A percentile compares a stretch with the other conserved stretches of the same genome.
phyloP scores from a whole-genome alignment of 2,329 filamentous ascomycete genomes.

The Paracorniculantispora psalliotae region DNA sequence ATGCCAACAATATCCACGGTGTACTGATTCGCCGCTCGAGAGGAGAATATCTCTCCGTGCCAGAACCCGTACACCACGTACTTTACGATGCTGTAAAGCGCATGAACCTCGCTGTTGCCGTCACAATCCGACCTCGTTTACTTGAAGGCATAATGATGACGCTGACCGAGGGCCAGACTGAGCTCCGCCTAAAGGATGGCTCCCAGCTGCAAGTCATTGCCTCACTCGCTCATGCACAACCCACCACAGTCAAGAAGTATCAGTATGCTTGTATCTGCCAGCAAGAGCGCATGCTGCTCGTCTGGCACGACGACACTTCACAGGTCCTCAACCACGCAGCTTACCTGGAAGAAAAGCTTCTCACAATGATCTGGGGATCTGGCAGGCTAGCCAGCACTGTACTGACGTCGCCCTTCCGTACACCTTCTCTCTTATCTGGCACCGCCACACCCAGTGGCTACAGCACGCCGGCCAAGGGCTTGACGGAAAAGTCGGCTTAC shows the following conservation, averaged over 20 bases:
- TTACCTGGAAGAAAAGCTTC: constrained; percentile 28
- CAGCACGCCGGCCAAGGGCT: not conserved
- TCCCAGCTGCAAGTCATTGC: constrained; percentile 42
- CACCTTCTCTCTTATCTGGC: not conserved
- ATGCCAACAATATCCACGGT: constrained; percentile 25
- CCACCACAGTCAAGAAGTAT: constrained; percentile 36
- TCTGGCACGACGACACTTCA: constrained; percentile 39
- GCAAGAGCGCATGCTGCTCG: constrained; percentile 35
- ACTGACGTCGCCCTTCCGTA: not conserved
- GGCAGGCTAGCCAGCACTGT: not conserved
- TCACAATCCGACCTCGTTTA: constrained; percentile 45
- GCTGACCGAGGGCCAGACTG: constrained; percentile 35
- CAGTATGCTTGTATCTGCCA: constrained; percentile 39
- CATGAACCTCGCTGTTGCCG: constrained; percentile 41
- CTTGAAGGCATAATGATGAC: constrained; percentile 40
- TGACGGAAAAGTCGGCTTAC: constrained; percentile 17
- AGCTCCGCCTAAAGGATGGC: constrained; percentile 37
- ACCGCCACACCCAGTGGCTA: constrained; percentile 6
- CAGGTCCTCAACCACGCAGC: constrained; percentile 35
- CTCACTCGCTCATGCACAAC: constrained; percentile 33
- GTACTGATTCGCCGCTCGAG: constrained; percentile 35
- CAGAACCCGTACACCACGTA: constrained; percentile 31
- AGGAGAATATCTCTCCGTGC: constrained; percentile 37
- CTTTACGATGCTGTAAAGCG: constrained; percentile 38
- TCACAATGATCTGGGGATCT: constrained; percentile 20